phyloP scores from a whole-genome alignment of 805 yeast genomes.

The Scheffersomyces ergatensis region DNA sequence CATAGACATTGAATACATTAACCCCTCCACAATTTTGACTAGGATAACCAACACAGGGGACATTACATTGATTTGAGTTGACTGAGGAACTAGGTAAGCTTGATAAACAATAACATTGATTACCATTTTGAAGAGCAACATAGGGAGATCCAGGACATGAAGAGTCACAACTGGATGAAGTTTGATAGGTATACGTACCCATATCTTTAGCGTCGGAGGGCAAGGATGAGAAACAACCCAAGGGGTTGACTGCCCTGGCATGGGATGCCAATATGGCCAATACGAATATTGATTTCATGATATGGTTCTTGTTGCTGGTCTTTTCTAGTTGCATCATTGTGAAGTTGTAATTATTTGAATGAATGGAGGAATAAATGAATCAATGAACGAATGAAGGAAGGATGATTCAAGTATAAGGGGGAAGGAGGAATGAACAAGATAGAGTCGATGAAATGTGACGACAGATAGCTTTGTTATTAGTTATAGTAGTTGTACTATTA shows the following conservation, averaged over 20 bases:
- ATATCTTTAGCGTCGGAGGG: conserved; percentile 12
- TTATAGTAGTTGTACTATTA: too few species aligned
- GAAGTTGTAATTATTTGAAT: too few species aligned
- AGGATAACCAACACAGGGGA: conserved; percentile 34
- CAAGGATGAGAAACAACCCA: conserved; percentile 32
- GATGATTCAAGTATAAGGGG: too few species aligned
- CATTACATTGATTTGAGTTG: conserved; percentile 20
- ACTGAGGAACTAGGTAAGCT: conserved; percentile 21
- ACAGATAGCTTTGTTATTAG: too few species aligned
- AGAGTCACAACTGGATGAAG: conserved; percentile 25
- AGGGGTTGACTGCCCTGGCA: not conserved
- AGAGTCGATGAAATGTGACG: too few species aligned
- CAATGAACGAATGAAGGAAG: too few species aligned
- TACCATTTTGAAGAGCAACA: conserved; percentile 35
- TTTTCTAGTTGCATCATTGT: not conserved
- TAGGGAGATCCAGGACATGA: conserved; percentile 33
- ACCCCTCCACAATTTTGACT: conserved; percentile 37
- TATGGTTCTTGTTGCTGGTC: not conserved
- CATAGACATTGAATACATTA: conserved; percentile 26
- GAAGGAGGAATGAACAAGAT: too few species aligned
- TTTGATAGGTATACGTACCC: conserved; percentile 25
- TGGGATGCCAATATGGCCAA: not conserved
- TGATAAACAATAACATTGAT: conserved; percentile 37
- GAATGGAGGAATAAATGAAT: too few species aligned
- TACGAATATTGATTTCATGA: not conserved